Conservation (phyloP, 257 asterid genomes). For the Solanum arcanum region DNA sequence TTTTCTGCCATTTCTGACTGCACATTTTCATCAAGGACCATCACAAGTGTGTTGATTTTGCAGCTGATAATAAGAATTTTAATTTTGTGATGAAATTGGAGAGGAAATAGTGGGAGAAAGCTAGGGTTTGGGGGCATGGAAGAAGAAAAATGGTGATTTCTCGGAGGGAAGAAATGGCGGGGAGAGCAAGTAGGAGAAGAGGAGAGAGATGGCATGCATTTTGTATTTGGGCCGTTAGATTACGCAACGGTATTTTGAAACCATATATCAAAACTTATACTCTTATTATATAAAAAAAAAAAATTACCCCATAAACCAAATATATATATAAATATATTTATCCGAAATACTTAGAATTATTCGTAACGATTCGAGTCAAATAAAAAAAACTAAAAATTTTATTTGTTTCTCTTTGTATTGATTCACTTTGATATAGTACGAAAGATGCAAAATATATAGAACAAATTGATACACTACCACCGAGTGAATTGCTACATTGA, state of each 20-base stretch:
- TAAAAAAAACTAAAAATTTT: too few relatives aligned
- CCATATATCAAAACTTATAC: not conserved
- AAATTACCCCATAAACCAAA: not conserved
- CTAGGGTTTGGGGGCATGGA: not conserved
- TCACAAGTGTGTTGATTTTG: not conserved
- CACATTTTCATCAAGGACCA: not conserved
- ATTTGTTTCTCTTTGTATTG: not conserved
- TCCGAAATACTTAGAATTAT: too few relatives aligned
- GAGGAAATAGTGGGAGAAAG: not conserved
- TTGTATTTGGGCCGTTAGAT: not conserved
- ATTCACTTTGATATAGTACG: too few relatives aligned
- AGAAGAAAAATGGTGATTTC: constrained; percentile 13
- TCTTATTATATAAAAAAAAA: not conserved
- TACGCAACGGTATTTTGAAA: not conserved
- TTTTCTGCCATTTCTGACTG: not conserved
- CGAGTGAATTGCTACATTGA: not conserved
- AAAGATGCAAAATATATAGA: too few relatives aligned
- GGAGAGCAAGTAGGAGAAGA: constrained; percentile 57
- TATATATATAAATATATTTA: too few relatives aligned
- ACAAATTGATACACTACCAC: too few relatives aligned
- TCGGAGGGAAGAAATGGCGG: constrained; percentile 67
- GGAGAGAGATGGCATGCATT: not conserved
- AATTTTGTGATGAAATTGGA: not conserved
- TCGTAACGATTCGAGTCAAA: not conserved
- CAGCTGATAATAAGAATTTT: not conserved